A percentile compares a stretch with the other conserved stretches of the same genome.
Conservation (phyloP, 2,329 filamentous ascomycete species). For the Podosphaera fusca region DNA sequence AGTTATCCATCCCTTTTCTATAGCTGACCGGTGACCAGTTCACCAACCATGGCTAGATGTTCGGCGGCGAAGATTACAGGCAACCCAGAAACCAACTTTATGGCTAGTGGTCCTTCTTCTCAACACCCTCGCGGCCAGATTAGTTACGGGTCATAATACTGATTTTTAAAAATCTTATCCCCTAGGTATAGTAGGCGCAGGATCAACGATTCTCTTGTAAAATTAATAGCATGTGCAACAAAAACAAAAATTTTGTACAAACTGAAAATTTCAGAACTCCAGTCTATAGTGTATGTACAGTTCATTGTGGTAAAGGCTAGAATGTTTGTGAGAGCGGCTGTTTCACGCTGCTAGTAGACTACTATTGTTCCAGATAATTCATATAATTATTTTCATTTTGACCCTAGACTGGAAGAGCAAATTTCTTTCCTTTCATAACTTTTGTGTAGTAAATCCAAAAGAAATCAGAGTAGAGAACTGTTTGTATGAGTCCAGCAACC, state of each 20-base stretch:
- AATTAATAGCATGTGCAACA: background rate
- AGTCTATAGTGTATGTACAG: background rate
- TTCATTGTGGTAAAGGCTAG: background rate
- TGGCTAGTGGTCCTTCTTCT: constrained; percentile 38
- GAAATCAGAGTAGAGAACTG: constrained; percentile 91
- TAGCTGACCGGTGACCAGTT: constrained; percentile 28
- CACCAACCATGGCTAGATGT: constrained; percentile 94
- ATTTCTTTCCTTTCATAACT: constrained; percentile 73
- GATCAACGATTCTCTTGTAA: background rate
- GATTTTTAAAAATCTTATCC: background rate
- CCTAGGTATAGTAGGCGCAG: background rate
- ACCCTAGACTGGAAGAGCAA: constrained; percentile 51
- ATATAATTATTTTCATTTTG: background rate
- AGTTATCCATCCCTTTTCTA: constrained; percentile 1
- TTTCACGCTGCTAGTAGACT: background rate
- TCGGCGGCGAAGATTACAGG: constrained; percentile 73
- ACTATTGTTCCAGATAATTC: background rate
- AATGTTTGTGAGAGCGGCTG: background rate
- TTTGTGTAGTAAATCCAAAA: constrained; percentile 99
- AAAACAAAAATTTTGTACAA: background rate
- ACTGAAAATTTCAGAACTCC: background rate
- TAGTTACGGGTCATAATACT: constrained; percentile 13
- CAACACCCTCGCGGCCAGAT: constrained; percentile 14
- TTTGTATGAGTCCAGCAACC: constrained; percentile 76
- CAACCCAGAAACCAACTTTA: constrained; percentile 56